These are phyloP conservation scores for Xylariaceae sp. DNA, from an alignment of 2,329 filamentous ascomycete genomes.

Conservation along the genomic window DNA sequence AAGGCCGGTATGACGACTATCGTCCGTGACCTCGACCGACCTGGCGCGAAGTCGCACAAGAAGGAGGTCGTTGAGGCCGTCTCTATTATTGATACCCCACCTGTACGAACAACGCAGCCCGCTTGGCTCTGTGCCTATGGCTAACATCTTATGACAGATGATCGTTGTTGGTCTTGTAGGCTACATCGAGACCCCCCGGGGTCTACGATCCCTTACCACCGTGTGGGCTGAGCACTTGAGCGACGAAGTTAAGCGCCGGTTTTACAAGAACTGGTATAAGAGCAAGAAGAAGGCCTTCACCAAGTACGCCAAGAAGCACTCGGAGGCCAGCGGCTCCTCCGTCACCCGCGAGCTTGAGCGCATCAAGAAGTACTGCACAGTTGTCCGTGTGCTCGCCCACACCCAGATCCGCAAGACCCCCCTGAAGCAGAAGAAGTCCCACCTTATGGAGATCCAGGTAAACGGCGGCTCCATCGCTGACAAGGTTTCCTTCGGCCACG, in stretches of 20 bases:
- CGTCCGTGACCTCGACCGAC: constrained; percentile 98
- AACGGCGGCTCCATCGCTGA: constrained; percentile 95
- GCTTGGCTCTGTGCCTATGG: constrained; percentile 76
- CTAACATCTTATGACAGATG: constrained; percentile 81
- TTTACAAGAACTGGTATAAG: constrained; percentile 99
- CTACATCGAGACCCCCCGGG: constrained; percentile 99
- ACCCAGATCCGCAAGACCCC: constrained; percentile 99
- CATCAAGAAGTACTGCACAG: constrained; percentile 99
- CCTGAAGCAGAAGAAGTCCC: constrained; percentile 99
- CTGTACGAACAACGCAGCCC: constrained; percentile 89
- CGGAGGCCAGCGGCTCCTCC: constrained; percentile 86
- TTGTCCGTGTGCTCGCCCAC: constrained; percentile 98
- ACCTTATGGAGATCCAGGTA: constrained; percentile 99
- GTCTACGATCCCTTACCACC: constrained; percentile 98
- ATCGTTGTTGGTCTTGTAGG: constrained; percentile 99
- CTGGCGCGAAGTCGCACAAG: constrained; percentile 99
- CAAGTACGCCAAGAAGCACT: constrained; percentile 99
- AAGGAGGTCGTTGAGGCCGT: constrained; percentile 93
- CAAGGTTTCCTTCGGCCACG: constrained; percentile 95
- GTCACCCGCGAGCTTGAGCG: constrained; percentile 98
- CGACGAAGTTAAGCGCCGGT: constrained; percentile 98
- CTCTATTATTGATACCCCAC: constrained; percentile 89
- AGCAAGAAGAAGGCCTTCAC: constrained; percentile 99
- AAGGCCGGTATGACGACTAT: constrained; percentile 99
- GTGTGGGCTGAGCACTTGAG: constrained; percentile 99